Evolutionary conservation across 306 rosid species (phyloP).

Genomic region (Ceratonia siliqua): DNA sequence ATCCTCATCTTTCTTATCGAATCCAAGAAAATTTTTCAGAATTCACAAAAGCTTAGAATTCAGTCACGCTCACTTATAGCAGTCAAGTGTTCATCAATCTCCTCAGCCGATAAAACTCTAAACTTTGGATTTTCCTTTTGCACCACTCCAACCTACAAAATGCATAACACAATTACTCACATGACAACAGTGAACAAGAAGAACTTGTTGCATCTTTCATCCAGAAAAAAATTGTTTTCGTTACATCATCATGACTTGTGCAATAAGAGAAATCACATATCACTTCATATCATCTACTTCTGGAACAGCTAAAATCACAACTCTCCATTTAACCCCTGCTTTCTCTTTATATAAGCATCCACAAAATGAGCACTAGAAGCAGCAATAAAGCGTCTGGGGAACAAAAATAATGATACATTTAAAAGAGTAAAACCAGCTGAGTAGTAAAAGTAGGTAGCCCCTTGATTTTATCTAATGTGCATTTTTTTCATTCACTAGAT

Average conservation of each 20-base stretch:
- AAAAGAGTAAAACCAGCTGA: conserved; percentile 1
- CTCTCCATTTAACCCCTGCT: not conserved
- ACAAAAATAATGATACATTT: not conserved
- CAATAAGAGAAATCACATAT: not conserved
- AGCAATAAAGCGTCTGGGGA: not conserved
- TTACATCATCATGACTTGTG: not conserved
- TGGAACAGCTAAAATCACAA: not conserved
- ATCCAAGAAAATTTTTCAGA: not conserved
- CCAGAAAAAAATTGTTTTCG: no score
- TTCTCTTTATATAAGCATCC: not conserved
- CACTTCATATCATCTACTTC: no score
- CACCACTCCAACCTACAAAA: conserved; percentile 91
- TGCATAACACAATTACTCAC: conserved; percentile 10
- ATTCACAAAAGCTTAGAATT: conserved; percentile 17
- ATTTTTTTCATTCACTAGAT: no score
- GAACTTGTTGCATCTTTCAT: not conserved
- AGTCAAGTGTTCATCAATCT: conserved; percentile 97
- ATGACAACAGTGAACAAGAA: not conserved
- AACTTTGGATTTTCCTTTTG: conserved; percentile 68
- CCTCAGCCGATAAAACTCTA: conserved; percentile 82
- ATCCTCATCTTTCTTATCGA: conserved; percentile 24
- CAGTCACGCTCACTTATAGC: conserved; percentile 98
- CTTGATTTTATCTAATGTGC: no score
- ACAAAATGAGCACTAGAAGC: not conserved
- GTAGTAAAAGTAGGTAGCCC: not conserved